Base-by-base conservation (phyloP, 2,329 filamentous ascomycete species). In the Waltergamsia citrina region DNA sequence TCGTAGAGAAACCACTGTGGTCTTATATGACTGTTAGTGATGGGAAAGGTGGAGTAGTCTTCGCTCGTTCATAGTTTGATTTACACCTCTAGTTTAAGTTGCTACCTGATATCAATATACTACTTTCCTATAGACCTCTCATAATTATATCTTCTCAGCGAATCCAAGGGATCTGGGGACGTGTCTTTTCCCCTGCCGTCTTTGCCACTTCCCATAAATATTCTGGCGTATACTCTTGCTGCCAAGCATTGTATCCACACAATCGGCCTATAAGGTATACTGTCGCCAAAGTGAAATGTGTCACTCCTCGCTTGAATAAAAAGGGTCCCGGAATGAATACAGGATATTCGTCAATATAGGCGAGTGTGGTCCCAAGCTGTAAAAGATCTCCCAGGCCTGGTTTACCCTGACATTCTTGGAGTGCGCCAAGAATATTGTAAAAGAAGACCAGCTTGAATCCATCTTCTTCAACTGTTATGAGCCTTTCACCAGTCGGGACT, bases 341-440 rank as follows among this genome's bases (percentile, higher is more conserved):
- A 18, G 29, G 29, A 21, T 32, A 32, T 20, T 32, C 29, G 29
- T 32, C 29, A 32, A 32, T 32, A 15, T 32, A 32, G 9, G 29
- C 29, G 7, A 32, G 17, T 10, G 29, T 32, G 29, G 29, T 32
- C 7, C 29, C 29, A 15, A 32, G 14, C 17, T 32, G 29, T 18
- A 32, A 10, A 7, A 32, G 29, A 18, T 32, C 29, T 7, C 14
- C 18, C 10, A 21, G 14, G 12, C 29, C 17, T 20, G 29, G 29
- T 18, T 32, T 32, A 11, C 29, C 29, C 12, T 21, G 29, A 15
- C 29, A 32, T 18, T 32, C 29, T 17, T 32, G 29, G 8, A 32
- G 15, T 10, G 29, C 18, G 10, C 29, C 29, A 10, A 32, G 29
- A 18, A 32, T 32, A 15, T 32, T 32, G 17, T 32, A 32, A 15